Base-by-base conservation (phyloP, 2,329 filamentous ascomycete species). In the Fusarium incarnatum region DNA sequence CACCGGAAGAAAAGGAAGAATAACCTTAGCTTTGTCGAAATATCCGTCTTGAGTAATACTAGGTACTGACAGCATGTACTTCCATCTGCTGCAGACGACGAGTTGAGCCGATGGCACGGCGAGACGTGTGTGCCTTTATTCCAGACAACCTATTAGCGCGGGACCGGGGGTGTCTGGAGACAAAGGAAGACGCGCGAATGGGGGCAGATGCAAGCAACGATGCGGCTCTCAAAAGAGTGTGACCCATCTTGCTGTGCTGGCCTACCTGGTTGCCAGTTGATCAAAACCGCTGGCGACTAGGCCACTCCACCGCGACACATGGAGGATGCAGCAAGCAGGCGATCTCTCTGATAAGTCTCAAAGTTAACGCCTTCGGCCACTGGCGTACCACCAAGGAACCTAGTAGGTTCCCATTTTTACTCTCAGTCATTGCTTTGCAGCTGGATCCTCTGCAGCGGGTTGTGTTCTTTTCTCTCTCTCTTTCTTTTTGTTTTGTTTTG, bases 201-300 rank as follows among this genome's bases (percentile, higher is more conserved):
- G 77, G 79, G 73, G 76, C 73, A 87, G 84, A 87, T 85, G 86
- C 86, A 88, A 83, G 85, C 85, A 80, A 81, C 84, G 83, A 88
- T 90, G 88, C 88, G 88, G 88, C 88, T 89, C 87, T 89, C 85
- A 67, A 77, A 76, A 86, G 81, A 86, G 86, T 88, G 87, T 87
- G 87, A 88, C 87, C 88, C 87, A 88, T 89, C 83, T 85, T 92
- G 93, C 94, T 97, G 94, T 92, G 93, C 87, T 97, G 94, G 93
- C 93, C 91, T 90, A 85, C 86, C 86, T 91, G 86, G 86, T 89
- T 88, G 88, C 92, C 92, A 95, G 91, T 94, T 89, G 87, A 90
- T 88, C 84, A 85, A 85, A 87, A 82, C 81, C 83, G 84, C 83
- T 85, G 76, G 84, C 86, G 83, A 86, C 86, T 87, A 88, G 83